phyloP scores from a whole-genome alignment of 805 yeast species.

The Kregervanrija fluxuum region DNA sequence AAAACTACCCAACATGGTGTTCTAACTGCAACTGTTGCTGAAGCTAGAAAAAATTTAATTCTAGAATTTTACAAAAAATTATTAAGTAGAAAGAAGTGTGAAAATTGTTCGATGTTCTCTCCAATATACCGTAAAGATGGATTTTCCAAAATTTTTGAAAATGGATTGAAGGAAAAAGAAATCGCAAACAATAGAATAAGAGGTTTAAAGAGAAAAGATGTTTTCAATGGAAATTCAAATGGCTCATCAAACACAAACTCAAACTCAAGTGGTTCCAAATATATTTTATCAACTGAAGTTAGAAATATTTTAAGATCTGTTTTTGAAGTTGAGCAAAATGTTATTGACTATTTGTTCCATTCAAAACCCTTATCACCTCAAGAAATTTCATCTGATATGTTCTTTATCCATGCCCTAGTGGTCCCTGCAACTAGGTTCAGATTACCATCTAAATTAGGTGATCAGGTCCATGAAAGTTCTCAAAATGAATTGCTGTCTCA shows the following conservation, averaged over 20 bases:
- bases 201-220: conserved; percentile 68
- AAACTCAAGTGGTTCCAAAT: conserved; percentile 69
- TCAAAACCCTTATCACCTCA: conserved; percentile 56
- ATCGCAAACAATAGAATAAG: conserved; percentile 71
- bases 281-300: conserved; percentile 82
- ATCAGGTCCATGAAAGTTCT: conserved; percentile 88
- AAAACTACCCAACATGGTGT: conserved; percentile 60
- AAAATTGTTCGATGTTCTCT: conserved; percentile 91
- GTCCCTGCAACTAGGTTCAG: conserved; percentile 98
- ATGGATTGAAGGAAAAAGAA: conserved; percentile 77
- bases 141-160: conserved; percentile 84
- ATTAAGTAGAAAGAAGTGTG: conserved; percentile 79
- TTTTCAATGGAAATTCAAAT: conserved; percentile 34
- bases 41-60: conserved; percentile 70
- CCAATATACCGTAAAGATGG: conserved; percentile 96
- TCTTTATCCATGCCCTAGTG: conserved; percentile 79
- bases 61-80: conserved; percentile 71
- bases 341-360: conserved; percentile 71
- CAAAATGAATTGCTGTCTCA: conserved; percentile 84
- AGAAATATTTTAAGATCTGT: conserved; percentile 69
- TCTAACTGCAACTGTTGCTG: conserved; percentile 76
- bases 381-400: conserved; percentile 64
- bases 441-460: conserved; percentile 94
- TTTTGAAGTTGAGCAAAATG: conserved; percentile 63
- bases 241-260: conserved; percentile 21